Evolutionary conservation across 768 basidiomycete genomes (phyloP), one percentile per base, ranked within the genome.

Genomic region (Pleurotus salmoneostramineus): DNA sequence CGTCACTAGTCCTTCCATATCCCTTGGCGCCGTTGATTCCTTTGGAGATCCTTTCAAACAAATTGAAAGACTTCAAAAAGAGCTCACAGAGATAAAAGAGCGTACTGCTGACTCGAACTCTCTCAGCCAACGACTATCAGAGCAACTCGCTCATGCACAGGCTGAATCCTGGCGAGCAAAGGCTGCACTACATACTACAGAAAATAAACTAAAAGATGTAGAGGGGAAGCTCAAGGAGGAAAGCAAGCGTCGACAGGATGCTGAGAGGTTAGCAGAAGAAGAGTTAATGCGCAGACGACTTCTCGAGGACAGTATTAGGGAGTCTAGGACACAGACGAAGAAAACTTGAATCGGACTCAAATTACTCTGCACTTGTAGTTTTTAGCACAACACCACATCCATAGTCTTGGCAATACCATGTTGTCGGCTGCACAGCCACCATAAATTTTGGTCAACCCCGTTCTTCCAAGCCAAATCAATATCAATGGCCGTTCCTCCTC

Each of bases 71-170:
- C 77, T 90, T 72, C 80, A 84, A 64, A 77, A 80, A 63, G 88
- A 92, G 70, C 78, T 89, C 66, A 79, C 77, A 6, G 78, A 69
- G 40, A 73, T 91, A 56, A 82, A 86, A 48, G 79, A 83, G 56
- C 86, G 89, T 66, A 82, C 87, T 14, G 78, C 85, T 17, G 86
- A 90, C 60, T 85, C 88, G 5, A 79, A 86, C 57, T 83, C 83
- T 4, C 77, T 83, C 32, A 87, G 87, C 2, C 70, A 84, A 55
- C 77, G 82, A 58, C 76, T 92, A 60, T 81, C 88, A 14, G 87
- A 88, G 65, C 85, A 90, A 64, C 76, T 92, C n/a, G 74, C 81
- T 6, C 81, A 84, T 59, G 83, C 81, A 6, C 83, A 88, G 60
- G 73, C 82, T 37, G 88, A 90, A 61, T 76, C 78, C 1, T 77